Conservation (phyloP, 2,329 filamentous ascomycete genomes). For the Nemania sp. region DNA sequence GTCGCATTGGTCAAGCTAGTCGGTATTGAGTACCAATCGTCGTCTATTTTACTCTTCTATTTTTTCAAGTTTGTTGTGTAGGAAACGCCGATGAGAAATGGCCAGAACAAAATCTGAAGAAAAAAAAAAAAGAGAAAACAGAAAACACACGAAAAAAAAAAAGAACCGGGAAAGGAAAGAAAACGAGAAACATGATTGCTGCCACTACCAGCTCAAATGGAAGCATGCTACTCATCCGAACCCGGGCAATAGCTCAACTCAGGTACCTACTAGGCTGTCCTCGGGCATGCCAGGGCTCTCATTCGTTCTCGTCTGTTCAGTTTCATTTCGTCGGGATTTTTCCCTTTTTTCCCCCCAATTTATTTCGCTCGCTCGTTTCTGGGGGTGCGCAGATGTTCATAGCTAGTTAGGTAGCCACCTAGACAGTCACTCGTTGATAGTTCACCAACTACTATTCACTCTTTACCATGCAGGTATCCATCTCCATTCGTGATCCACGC, state of each 20-base stretch:
- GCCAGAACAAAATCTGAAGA: too few relatives aligned
- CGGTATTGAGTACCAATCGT: neutral
- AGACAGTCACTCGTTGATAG: constrained; percentile 13
- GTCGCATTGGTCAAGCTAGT: neutral
- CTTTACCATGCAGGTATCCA: neutral
- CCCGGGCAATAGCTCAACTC: neutral
- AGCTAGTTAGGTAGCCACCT: neutral
- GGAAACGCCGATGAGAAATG: too few relatives aligned
- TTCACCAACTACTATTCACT: constrained; percentile 12
- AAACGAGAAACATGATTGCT: neutral
- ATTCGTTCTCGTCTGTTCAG: too few relatives aligned
- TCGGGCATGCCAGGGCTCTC: too few relatives aligned
- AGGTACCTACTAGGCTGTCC: too few relatives aligned
- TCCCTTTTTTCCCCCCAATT: neutral
- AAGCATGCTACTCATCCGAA: neutral
- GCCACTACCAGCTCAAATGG: neutral
- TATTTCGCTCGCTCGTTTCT: neutral
- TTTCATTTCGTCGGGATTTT: constrained; percentile 6
- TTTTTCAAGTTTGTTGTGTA: too few relatives aligned
- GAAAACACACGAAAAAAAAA: neutral
- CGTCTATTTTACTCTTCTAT: neutral
- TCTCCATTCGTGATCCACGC: neutral
- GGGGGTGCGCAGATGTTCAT: neutral
- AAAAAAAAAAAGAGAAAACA: neutral
- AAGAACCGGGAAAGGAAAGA: neutral